These are phyloP conservation scores for Pseudocercospora pini-densiflorae DNA, from an alignment of 2,329 filamentous ascomycete species.

Conservation along the genomic window DNA sequence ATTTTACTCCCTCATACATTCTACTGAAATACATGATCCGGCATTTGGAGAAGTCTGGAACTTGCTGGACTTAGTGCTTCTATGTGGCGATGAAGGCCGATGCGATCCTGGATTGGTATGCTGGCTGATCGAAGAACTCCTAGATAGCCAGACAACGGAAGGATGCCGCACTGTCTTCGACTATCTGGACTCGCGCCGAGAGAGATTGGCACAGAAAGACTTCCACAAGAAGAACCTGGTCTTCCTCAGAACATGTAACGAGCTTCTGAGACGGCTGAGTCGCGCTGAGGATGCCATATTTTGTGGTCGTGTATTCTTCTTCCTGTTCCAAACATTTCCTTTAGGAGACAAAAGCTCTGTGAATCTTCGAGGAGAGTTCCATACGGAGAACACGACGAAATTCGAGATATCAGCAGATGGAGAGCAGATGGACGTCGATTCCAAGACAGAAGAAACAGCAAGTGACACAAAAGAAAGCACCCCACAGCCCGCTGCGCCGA, in stretches of 20 bases:
- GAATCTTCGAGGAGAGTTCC: constrained; percentile 93
- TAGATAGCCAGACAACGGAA: constrained; percentile 94
- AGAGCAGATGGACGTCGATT: constrained; percentile 69
- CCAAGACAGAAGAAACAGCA: constrained; percentile 21
- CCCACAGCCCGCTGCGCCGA: constrained; percentile 27
- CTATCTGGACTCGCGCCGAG: constrained; percentile 90
- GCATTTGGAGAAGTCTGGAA: constrained; percentile 89
- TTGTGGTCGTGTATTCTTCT: constrained; percentile 96
- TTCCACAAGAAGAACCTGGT: constrained; percentile 85
- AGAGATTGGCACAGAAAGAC: constrained; percentile 79
- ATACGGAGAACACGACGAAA: constrained; percentile 89
- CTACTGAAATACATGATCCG: constrained; percentile 74
- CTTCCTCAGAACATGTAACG: constrained; percentile 93
- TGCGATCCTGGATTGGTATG: constrained; percentile 82
- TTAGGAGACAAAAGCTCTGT: constrained; percentile 96
- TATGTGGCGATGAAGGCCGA: constrained; percentile 68
- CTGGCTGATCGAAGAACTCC: constrained; percentile 89
- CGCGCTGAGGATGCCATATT: constrained; percentile 96
- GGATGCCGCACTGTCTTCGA: constrained; percentile 92
- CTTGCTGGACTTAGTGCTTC: constrained; percentile 85
- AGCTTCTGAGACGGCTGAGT: constrained; percentile 90
- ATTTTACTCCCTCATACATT: constrained; percentile 64
- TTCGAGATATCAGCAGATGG: constrained; percentile 64
- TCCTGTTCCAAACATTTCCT: constrained; percentile 97
- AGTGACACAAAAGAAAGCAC: constrained; percentile 28